Base-by-base conservation (phyloP, 306 rosid genomes). In the Cucurbita maxima region DNA sequence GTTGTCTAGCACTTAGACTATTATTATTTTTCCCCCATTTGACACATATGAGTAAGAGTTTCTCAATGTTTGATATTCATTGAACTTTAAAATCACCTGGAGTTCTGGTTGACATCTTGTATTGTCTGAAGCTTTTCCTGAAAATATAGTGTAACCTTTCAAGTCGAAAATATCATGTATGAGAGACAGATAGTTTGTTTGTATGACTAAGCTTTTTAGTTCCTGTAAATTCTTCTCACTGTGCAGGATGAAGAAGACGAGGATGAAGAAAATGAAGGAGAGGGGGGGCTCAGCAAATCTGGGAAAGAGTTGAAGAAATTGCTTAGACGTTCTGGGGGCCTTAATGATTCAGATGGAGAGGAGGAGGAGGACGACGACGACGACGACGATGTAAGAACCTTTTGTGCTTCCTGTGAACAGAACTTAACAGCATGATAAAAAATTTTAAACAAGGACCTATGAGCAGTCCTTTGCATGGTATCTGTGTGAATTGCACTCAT, bases 231-330 rank as follows among this genome's bases (percentile, higher is more conserved):
- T 67, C n/a, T 18, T 22, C 50, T 18, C 52, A 41, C 41, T 25
- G 0, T 72, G 44, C 81, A 93, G 98, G 98, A 93, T 63, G 96
- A 91, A 2, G 92, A 85, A 0, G 96, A 90, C 0, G 97, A 93
- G 71, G 94, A 93, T 45, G 97, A 86, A 78, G 86, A 86, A 19
- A 81, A 90, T 73, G 96, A 90, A 79, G 96, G 84, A 67, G 96
- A 79, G 55, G 94, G 86, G n/a, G 96, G 96, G 50, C 82, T 93
- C 79, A 93, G 98, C 84, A 88, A 93, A 87, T 87, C 97, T 43
- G 97, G 98, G 63, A 93, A 93, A 79, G 98, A 93, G 88, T 84
- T 89, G 84, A 90, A 93, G 88, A 89, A 90, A 87, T 73, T 90
- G 76, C 92, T 88, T 75, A 96, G 92, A 76, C 84, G 90, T 56